Percentiles rank a stretch among this genome's conserved stretches.
Evolutionary conservation across 768 basidiomycete species (phyloP).

Genomic region (Candolleomyces eurysporus): DNA sequence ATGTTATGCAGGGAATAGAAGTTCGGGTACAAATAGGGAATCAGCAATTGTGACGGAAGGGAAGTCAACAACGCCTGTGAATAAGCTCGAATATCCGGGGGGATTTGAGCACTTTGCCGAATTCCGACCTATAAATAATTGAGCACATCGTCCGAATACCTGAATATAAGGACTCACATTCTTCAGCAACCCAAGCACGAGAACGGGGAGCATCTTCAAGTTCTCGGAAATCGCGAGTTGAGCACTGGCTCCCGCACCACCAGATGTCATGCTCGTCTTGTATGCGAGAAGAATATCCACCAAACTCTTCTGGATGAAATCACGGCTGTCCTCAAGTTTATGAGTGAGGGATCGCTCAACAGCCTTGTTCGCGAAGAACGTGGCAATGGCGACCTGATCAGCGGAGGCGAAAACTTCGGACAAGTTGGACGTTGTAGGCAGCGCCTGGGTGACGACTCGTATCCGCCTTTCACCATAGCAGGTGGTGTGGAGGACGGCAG

Average conservation of each 20-base stretch:
- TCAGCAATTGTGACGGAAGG: conserved; percentile 83
- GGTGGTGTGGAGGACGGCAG: conserved; percentile 91
- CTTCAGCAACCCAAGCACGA: conserved; percentile 89
- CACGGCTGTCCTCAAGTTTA: conserved; percentile 87
- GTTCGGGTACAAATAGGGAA: conserved; percentile 92
- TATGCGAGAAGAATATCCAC: conserved; percentile 84
- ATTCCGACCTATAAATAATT: conserved; percentile 69
- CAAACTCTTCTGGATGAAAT: conserved; percentile 78
- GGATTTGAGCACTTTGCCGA: conserved; percentile 94
- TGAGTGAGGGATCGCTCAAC: conserved; percentile 84
- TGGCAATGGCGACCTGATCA: conserved; percentile 84
- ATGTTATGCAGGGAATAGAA: conserved; percentile 98
- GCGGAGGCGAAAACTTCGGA: conserved; percentile 89
- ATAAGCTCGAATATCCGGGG: conserved; percentile 93
- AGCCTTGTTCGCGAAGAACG: conserved; percentile 87
- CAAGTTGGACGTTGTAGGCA: conserved; percentile 84
- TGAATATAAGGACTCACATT: conserved; percentile 55
- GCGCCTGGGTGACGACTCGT: conserved; percentile 83
- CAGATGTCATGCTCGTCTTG: conserved; percentile 95
- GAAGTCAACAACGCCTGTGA: conserved; percentile 91
- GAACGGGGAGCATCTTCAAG: conserved; percentile 89
- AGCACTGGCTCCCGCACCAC: conserved; percentile 90
- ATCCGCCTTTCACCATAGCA: conserved; percentile 91
- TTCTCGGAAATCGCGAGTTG: conserved; percentile 93
- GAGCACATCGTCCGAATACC: background rate